Base-by-base conservation (phyloP, 2,329 filamentous ascomycete species). In the Cladosporium halotolerans region DNA sequence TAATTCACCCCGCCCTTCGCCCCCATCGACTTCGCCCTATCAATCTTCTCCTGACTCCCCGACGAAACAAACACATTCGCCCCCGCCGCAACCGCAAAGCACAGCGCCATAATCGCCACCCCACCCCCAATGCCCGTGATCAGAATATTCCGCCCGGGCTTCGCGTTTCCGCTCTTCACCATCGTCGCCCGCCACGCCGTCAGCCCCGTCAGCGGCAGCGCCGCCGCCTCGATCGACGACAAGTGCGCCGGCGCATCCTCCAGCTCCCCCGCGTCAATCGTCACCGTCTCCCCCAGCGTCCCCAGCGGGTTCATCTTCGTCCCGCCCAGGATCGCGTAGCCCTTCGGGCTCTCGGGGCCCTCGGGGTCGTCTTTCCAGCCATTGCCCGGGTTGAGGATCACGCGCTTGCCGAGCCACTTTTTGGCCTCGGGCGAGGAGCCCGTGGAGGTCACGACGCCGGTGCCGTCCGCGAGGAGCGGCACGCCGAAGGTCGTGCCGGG, bases 121-220 rank as follows among this genome's bases (percentile, higher is more conserved):
- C 92, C 92, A 34, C 92, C 92, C 0, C 92, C 92, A 69, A 97
- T 95, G 0, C 92, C 92, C 4, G 92, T 96, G 40, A 97, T 73
- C 32, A 97, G 74, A 3, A 97, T 77, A 65, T 95, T 95, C 57
- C 80, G 74, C 2, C 88, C 88, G 0, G 72, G 70, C 54, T 75
- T 72, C 6, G 80, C 79, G 59, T 84, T 82, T 4, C 78, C 80
- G 45, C 79, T 83, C 76, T 97, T 97, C 6, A 81, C 86, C 48
- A 93, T 81, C 41, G 95, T 74, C 0, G 91, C 92, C 42, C 93
- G 78, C 89, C 89, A 97, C 6, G 81, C 92, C 1, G 92, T 97
- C 56, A 96, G 67, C 0, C 91, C 92, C 0, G 89, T 89, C 33
- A 96, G 73, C 2, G 92, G 90, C 44, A 97, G 68, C 6, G 90